Evolutionary conservation across 176 grass and related monocot species (phyloP), one percentile per base, ranked within the genome.

Genomic region (Poa annua): DNA sequence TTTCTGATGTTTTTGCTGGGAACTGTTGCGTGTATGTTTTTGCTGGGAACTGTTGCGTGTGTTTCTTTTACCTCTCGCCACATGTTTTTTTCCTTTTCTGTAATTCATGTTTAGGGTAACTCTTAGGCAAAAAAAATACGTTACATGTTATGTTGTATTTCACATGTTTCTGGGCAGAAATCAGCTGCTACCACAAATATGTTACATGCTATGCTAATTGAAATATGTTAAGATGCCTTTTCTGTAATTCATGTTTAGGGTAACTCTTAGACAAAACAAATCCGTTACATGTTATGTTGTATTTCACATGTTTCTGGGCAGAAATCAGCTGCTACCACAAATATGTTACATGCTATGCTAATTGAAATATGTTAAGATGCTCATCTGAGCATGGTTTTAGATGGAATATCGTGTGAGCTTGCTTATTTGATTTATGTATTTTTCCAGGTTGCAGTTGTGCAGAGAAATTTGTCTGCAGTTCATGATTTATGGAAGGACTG

Each of bases 401-500:
- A 79, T 79, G 12, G 42, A 78, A 5, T 75, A 42, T 42, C 19
- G 8, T 50, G n/a, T 25, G 48, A 34, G 7, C 59, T 71, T 82
- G 39, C 72, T 77, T 96, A 89, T 83, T 84, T 79, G 41, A 80
- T 81, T 84, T 74, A 86, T 85, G 53, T 69, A 71, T 77, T 38
- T 80, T 87, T 94, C 74, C 77, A 95, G 96, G 61, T 98, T 92
- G 87, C 92, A 91, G 92, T 88, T 81, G 79, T 84, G 57, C 91
- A 92, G 74, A 65, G 82, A 88, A 95, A 87, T 88, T 74, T 93
- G n/a, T 67, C 82, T 64, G 83, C 89, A 71, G 87, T 90, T 88
- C 81, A 88, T 90, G 87, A 92, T 72, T 92, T 98, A 80, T 98
- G 96, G 92, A 95, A 89, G 69, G 91, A 93, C 17, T 93, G 91